A percentile compares a stretch with the other conserved stretches of the same genome.
Evolutionary conservation across 768 basidiomycete genomes (phyloP).

Genomic region (Dacryopinax spathularia): DNA sequence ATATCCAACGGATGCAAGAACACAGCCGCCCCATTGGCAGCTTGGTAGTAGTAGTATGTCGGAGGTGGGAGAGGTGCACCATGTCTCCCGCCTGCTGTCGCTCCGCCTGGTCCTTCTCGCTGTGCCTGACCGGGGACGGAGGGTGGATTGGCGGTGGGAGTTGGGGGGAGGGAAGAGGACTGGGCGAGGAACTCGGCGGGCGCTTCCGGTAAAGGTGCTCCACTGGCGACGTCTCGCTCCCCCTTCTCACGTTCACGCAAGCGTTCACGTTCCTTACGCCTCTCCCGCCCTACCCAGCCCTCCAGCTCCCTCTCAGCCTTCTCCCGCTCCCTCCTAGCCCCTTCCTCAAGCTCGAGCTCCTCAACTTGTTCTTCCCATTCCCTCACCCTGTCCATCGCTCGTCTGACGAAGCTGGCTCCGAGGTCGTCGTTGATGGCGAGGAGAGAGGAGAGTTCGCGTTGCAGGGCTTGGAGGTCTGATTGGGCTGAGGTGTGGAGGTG

Average conservation of each 20-base stretch:
- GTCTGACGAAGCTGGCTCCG: slow-evolving; percentile 63
- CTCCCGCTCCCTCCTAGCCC: slow-evolving; percentile 48
- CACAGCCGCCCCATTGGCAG: slow-evolving; percentile 75
- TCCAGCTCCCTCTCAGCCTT: slow-evolving; percentile 43
- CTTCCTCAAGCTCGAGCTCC: slow-evolving; percentile 49
- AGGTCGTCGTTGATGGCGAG: slow-evolving; percentile 59
- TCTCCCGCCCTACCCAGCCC: slow-evolving; percentile 23
- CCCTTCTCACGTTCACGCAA: slow-evolving; percentile 19
- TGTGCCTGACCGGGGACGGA: background rate
- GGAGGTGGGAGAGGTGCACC: slow-evolving; percentile 67
- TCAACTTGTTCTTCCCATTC: slow-evolving; percentile 65
- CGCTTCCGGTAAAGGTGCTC: slow-evolving; percentile 41
- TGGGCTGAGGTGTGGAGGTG: slow-evolving; percentile 66
- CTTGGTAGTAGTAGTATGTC: slow-evolving; percentile 93
- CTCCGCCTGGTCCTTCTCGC: slow-evolving; percentile 6
- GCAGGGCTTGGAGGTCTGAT: slow-evolving; percentile 57
- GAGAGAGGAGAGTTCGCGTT: slow-evolving; percentile 51
- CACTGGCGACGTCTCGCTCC: slow-evolving; percentile 14
- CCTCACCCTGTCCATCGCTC: slow-evolving; percentile 60
- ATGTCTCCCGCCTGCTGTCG: slow-evolving; percentile 41
- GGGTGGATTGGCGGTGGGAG: slow-evolving; percentile 3
- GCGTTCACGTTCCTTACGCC: slow-evolving; percentile 12
- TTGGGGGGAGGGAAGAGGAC: background rate
- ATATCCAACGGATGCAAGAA: slow-evolving; percentile 95
- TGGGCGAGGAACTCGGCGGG: slow-evolving; percentile 10